Evolutionary conservation across 208 protist species (phyloP).

Genomic region (Vickermania spadyakhi): DNA sequence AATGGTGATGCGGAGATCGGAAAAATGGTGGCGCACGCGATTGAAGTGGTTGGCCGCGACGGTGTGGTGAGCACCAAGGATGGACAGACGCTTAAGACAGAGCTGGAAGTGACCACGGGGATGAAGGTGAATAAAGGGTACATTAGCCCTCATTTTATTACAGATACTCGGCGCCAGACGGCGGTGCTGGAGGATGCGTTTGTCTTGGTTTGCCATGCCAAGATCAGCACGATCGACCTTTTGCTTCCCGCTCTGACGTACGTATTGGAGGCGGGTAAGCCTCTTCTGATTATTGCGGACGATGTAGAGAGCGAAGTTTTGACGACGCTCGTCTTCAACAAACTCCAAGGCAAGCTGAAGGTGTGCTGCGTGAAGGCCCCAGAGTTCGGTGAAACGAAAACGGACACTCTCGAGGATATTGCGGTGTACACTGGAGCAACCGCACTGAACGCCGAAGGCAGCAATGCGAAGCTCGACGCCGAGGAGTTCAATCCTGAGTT

Average conservation of each 20-base stretch:
- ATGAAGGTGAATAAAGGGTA: slow-evolving; percentile 98
- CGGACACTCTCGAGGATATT: slow-evolving; percentile 97
- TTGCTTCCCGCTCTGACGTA: slow-evolving; percentile 91
- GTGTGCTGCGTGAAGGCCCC: slow-evolving; percentile 95
- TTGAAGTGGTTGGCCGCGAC: slow-evolving; percentile 98
- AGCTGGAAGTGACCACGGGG: slow-evolving; percentile 97
- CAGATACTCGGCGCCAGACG: slow-evolving; percentile 95
- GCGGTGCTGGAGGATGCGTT: slow-evolving; percentile 93
- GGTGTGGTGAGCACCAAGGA: slow-evolving; percentile 99
- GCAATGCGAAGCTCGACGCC: slow-evolving; percentile 77
- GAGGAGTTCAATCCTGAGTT: slow-evolving; percentile 63
- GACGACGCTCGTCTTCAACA: slow-evolving; percentile 85
- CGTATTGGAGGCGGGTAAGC: slow-evolving; percentile 62
- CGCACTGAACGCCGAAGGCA: slow-evolving; percentile 89
- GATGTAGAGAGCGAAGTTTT: slow-evolving; percentile 97
- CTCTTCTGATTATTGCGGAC: slow-evolving; percentile 99
- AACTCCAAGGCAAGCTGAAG: slow-evolving; percentile 81
- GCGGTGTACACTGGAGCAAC: slow-evolving; percentile 95
- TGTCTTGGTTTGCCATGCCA: slow-evolving; percentile 94
- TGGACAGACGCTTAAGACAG: slow-evolving; percentile 96
- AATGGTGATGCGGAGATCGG: slow-evolving; percentile 98
- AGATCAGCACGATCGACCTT: slow-evolving; percentile 89
- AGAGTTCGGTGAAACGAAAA: slow-evolving; percentile 99
- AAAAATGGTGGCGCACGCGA: slow-evolving; percentile 96
- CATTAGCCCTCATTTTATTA: slow-evolving; percentile 99